phyloP scores from a whole-genome alignment of 768 basidiomycete genomes.

The Boletus subcaerulescens region DNA sequence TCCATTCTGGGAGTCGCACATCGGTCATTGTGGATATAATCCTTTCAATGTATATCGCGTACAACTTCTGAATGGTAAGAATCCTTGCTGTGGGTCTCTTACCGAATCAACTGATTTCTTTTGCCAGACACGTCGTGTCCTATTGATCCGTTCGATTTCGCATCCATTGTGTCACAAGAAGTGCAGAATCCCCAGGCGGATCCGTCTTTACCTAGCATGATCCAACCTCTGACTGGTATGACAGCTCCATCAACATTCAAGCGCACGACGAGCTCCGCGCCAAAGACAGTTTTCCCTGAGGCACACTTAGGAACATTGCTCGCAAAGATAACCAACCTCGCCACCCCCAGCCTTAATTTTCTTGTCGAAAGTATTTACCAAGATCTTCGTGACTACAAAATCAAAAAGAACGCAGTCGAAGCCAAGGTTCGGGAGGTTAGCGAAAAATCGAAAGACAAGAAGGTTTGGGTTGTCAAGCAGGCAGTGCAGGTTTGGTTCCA shows the following conservation, averaged over 20 bases:
- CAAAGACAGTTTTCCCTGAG: constrained; percentile 70
- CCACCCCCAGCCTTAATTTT: constrained; percentile 58
- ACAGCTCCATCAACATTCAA: constrained; percentile 24
- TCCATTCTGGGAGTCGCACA: constrained; percentile 70
- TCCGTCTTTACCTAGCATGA: constrained; percentile 39
- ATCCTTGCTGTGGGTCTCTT: not conserved
- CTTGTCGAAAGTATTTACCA: constrained; percentile 74
- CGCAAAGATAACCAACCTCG: constrained; percentile 57
- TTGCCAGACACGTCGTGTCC: constrained; percentile 64
- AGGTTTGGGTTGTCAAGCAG: constrained; percentile 67
- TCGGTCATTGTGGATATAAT: constrained; percentile 67
- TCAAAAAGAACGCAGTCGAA: constrained; percentile 84
- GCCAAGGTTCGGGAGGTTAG: constrained; percentile 74
- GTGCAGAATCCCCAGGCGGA: constrained; percentile 23
- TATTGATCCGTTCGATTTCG: constrained; percentile 76
- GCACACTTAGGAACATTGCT: constrained; percentile 57
- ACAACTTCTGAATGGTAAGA: constrained; percentile 80
- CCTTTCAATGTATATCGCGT: constrained; percentile 74
- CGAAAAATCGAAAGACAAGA: constrained; percentile 71
- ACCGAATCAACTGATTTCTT: constrained; percentile 1
- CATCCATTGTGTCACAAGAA: constrained; percentile 48
- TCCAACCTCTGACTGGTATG: constrained; percentile 21
- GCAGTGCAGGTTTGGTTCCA: constrained; percentile 7
- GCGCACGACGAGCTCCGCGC: constrained; percentile 20
- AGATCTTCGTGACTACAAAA: constrained; percentile 62